Base-by-base conservation (phyloP, 495 filamentous ascomycete genomes). In the Annulohypoxylon nitens region DNA sequence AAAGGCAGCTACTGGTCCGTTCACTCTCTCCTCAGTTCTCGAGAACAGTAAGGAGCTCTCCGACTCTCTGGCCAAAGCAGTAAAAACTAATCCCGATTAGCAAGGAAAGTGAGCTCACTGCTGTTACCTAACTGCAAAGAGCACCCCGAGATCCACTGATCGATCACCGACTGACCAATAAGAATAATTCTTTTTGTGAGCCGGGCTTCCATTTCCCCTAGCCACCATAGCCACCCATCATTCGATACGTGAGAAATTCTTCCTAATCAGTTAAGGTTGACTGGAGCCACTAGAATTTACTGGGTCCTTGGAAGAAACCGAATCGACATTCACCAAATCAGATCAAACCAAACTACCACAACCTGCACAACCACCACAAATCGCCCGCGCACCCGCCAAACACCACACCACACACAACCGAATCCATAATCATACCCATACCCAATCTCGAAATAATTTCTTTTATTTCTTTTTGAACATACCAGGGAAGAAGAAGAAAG, bases 211-310 rank as follows among this genome's bases (percentile, higher is more conserved):
- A 48, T 71, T 75, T 75, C 63, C 51, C 61, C 71, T 60, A 26
- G 25, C 43, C 51, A 61, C 37, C 20, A 64, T 69, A 26, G 25
- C 43, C 51, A 61, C 37, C 20, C 73, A 72, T 75, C 73, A 69
- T 75, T 75, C 73, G 73, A 75, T 75, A 26, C 25, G 53, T 69
- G 53, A 75, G 64, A 69, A 71, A 57, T 69, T 68, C 50, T 71
- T 68, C 51, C n/a, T 43, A 43, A 43, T 43, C 43, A 59, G 53
- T 63, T 54, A 57, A 57, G 64, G 65, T 66, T 69, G 20, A 63
- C 61, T 30, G 33, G 18, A 26, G 51, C 23, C 51, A 23, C 7
- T 10, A 33, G 51, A n/a, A 34, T 30, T 30, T 30, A 30, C 30
- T 30, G 23, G 51, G 5, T n/a, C 12, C 12, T 30, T 25, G 6